phyloP scores from a whole-genome alignment of 257 asterid genomes.

The Solanum tarapatanum region DNA sequence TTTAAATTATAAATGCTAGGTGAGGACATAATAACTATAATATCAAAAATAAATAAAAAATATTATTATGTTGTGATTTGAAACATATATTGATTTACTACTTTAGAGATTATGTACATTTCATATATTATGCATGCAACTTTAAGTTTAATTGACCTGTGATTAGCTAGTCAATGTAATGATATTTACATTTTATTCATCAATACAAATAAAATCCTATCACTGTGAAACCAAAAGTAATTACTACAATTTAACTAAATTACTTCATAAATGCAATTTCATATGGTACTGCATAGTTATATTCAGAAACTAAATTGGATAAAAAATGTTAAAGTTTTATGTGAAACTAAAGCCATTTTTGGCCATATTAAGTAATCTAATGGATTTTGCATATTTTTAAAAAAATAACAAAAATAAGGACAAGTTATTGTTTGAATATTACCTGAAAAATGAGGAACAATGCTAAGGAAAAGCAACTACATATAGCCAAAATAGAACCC shows the following conservation, averaged over 20 bases:
- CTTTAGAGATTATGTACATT: background rate
- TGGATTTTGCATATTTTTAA: background rate
- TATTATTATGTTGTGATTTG: background rate
- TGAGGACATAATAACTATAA: too few relatives aligned
- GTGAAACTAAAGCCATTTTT: background rate
- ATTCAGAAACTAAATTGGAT: background rate
- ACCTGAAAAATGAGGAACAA: constrained; percentile 34
- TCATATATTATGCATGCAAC: background rate
- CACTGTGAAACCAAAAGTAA: too few relatives aligned
- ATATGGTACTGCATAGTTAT: background rate
- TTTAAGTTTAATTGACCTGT: background rate
- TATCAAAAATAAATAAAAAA: too few relatives aligned
- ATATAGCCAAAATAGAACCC: constrained; percentile 43
- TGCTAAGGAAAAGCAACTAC: constrained; percentile 20
- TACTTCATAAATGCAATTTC: too few relatives aligned
- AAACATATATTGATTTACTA: background rate
- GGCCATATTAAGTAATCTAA: background rate
- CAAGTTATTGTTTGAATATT: too few relatives aligned
- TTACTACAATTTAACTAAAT: too few relatives aligned
- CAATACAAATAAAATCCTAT: background rate
- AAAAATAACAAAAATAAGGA: background rate
- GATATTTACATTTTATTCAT: background rate
- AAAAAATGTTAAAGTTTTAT: background rate
- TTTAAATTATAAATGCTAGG: too few relatives aligned
- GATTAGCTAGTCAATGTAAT: background rate